These are phyloP conservation scores for Teunomyces lycoperdinae DNA, from an alignment of 805 yeast genomes.

Conservation along the genomic window DNA sequence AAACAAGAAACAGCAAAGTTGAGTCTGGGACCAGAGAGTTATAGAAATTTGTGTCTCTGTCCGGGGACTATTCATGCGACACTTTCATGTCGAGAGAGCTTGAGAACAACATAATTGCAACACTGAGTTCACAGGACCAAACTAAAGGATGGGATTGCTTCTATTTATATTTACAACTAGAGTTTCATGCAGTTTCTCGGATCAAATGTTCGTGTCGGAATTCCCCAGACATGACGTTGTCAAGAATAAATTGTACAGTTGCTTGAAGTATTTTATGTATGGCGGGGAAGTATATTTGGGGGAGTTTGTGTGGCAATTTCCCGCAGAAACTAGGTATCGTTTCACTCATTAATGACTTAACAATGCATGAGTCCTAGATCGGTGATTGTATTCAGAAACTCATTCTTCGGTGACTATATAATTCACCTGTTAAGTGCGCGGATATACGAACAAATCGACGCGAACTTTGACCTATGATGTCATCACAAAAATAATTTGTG, in stretches of 20 bases:
- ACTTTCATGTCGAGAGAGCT: background rate
- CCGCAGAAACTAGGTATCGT: background rate
- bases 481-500: background rate
- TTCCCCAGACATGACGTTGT: no score
- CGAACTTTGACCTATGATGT: background rate
- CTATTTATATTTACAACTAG: background rate
- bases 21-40: conserved; percentile 7
- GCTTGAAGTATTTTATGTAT: background rate
- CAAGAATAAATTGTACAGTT: background rate
- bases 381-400: no score
- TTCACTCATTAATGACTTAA: background rate
- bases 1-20: conserved; percentile 10
- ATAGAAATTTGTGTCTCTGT: conserved; percentile 4
- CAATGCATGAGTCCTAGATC: background rate
- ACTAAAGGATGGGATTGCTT: background rate
- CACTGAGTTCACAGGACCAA: no score
- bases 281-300: background rate
- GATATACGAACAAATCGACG: no score
- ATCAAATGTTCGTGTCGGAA: no score
- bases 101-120: background rate
- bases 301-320: background rate
- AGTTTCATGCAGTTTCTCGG: background rate
- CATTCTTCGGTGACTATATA: no score
- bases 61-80: conserved; percentile 1
- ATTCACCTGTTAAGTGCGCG: no score